A percentile compares a stretch with the other conserved stretches of the same genome.
Evolutionary conservation across 768 basidiomycete genomes (phyloP).

Genomic region (Suillus clintonianus): DNA sequence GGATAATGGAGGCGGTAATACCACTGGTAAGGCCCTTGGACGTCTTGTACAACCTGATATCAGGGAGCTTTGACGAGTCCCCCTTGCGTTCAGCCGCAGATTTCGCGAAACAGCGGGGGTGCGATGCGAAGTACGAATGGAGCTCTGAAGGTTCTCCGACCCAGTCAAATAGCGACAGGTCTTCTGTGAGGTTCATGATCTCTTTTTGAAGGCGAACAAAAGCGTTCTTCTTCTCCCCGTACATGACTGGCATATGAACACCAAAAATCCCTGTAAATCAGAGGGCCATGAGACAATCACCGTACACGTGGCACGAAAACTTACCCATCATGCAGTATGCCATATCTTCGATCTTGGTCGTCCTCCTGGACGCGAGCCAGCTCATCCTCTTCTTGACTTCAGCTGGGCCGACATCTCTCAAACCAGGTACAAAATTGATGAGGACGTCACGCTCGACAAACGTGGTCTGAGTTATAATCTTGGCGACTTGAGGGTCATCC

Average conservation of each 20-base stretch:
- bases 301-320: constrained; percentile 6
- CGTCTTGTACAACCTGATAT: neutral
- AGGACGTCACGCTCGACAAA: constrained; percentile 19
- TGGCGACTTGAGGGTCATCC: constrained; percentile 19
- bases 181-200: constrained; percentile 28
- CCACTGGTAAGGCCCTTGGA: constrained; percentile 9
- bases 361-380: constrained; percentile 30
- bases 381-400: constrained; percentile 25
- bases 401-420: constrained; percentile 9
- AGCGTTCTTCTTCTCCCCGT: constrained; percentile 23
- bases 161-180: constrained; percentile 29
- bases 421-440: constrained; percentile 22
- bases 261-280: constrained; percentile 22
- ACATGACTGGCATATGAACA: constrained; percentile 29
- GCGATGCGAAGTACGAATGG: constrained; percentile 27
- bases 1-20: constrained; percentile 14
- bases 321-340: constrained; percentile 27
- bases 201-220: constrained; percentile 29
- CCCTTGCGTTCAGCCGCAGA: neutral
- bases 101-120: constrained; percentile 20
- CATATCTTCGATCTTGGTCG: constrained; percentile 30
- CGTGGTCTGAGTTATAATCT: constrained; percentile 13
- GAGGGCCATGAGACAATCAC: neutral
- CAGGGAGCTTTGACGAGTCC: neutral
- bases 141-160: constrained; percentile 24